Evolutionary conservation across 2,329 filamentous ascomycete genomes (phyloP).

Genomic region (Geosmithia putterillii): DNA sequence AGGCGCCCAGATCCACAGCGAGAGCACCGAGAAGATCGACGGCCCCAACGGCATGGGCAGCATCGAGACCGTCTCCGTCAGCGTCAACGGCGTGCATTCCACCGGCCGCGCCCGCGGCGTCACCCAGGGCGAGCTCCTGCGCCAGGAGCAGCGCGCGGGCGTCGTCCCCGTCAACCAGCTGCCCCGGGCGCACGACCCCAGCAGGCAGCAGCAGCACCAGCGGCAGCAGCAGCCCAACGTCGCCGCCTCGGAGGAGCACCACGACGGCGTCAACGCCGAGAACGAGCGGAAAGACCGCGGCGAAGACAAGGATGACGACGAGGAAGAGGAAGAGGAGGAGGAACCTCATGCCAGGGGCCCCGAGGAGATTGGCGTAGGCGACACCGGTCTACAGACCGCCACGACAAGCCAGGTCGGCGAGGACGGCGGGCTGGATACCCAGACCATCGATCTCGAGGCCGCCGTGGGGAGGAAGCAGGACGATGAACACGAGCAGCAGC

Average conservation of each 20-base stretch:
- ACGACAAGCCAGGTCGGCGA: slow-evolving; percentile 26
- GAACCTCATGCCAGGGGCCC: slow-evolving; percentile 76
- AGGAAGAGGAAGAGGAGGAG: slow-evolving; percentile 43
- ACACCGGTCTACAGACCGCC: slow-evolving; percentile 63
- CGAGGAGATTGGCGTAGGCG: slow-evolving; percentile 70
- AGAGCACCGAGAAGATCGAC: slow-evolving; percentile 69
- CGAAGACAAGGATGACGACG: slow-evolving; percentile 17
- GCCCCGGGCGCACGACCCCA: slow-evolving; percentile 21
- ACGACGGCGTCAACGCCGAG: slow-evolving; percentile 4
- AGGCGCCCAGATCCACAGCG: slow-evolving; percentile 47
- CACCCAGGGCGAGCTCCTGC: slow-evolving; percentile 71
- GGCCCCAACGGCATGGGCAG: slow-evolving; percentile 68
- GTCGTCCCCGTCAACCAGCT: slow-evolving; percentile 59
- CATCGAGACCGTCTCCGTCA: slow-evolving; percentile 71
- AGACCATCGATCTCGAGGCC: slow-evolving; percentile 47
- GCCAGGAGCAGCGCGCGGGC: slow-evolving; percentile 77
- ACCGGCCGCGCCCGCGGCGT: slow-evolving; percentile 41
- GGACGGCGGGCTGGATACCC: slow-evolving; percentile 29
- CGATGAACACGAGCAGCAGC: slow-evolving; percentile 13
- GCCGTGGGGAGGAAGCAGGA: slow-evolving; percentile 42
- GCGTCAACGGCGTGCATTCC: slow-evolving; percentile 55
- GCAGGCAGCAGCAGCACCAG: background rate
- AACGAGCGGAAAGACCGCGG: slow-evolving; percentile 11
- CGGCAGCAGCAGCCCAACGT: background rate
- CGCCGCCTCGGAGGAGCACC: background rate